Conservation (phyloP, 179 eudicot species). For the Silene noctiflora region DNA sequence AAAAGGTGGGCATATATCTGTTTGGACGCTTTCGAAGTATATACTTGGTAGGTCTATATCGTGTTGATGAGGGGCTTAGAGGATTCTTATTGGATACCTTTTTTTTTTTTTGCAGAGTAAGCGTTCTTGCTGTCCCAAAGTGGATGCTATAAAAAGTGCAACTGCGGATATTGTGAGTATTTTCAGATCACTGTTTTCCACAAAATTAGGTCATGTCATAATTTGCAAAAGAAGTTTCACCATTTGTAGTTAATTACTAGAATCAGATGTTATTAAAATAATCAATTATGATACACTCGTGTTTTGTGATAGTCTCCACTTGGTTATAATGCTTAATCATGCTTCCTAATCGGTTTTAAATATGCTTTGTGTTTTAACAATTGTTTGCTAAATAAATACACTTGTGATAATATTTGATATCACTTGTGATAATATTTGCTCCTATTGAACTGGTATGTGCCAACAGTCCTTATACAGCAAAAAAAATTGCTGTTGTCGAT, state of each 20-base stretch:
- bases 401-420: background rate
- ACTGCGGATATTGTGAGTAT: conserved; percentile 91
- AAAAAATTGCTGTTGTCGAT: background rate
- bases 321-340: background rate
- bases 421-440: background rate
- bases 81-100: conserved; percentile 12
- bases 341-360: background rate
- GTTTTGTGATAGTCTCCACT: no score
- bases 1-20: background rate
- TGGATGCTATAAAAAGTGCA: conserved; percentile 89
- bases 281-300: no score
- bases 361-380: background rate
- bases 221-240: background rate
- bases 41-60: background rate
- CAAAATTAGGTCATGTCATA: background rate
- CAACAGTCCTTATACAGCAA: background rate
- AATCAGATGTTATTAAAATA: no score
- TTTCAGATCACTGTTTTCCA: background rate
- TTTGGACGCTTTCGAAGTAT: background rate
- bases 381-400: background rate
- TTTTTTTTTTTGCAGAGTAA: conserved; percentile 56
- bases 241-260: no score
- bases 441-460: background rate
- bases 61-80: background rate
- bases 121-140: conserved; percentile 81